phyloP scores from a whole-genome alignment of 2,329 filamentous ascomycete species.

The Amesomyces nigricolor region DNA sequence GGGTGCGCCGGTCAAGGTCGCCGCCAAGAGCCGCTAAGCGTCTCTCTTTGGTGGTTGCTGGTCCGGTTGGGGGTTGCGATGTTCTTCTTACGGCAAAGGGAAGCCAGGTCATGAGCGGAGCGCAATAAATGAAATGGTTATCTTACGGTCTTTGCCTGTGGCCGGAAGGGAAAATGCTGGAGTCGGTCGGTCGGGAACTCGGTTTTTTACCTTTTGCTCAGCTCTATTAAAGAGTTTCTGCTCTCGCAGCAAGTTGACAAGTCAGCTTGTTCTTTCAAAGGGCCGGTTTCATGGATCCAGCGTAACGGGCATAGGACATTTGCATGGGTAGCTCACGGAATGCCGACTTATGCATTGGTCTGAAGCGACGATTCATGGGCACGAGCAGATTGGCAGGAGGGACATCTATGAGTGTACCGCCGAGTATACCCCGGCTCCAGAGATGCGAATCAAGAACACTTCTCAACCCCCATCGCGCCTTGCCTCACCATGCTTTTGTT shows the following conservation, averaged over 20 bases:
- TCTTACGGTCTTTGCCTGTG: constrained; percentile 24
- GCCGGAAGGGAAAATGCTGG: constrained; percentile 26
- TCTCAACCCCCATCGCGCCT: background rate
- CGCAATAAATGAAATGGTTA: constrained; percentile 23
- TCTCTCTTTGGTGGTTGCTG: constrained; percentile 17
- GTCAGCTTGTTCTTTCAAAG: constrained; percentile 24
- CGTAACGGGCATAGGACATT: constrained; percentile 25
- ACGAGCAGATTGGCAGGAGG: background rate
- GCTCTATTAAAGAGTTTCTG: constrained; percentile 26
- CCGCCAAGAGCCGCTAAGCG: constrained; percentile 76
- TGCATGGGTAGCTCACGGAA: constrained; percentile 32
- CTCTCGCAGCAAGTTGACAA: constrained; percentile 24
- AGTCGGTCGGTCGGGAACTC: constrained; percentile 29
- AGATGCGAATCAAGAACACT: constrained; percentile 13
- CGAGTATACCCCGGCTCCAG: background rate
- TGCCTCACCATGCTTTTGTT: background rate
- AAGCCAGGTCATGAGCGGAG: constrained; percentile 15
- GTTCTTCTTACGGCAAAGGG: constrained; percentile 19
- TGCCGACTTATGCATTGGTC: constrained; percentile 30
- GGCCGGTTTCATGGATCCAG: constrained; percentile 30
- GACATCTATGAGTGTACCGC: constrained; percentile 1
- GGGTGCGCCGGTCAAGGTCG: constrained; percentile 80
- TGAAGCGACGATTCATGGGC: constrained; percentile 4
- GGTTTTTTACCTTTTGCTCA: constrained; percentile 25
- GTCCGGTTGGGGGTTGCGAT: constrained; percentile 15